A percentile compares a stretch with the other conserved stretches of the same genome.
These are phyloP conservation scores for Filosporella fistucella DNA, from an alignment of 495 filamentous ascomycete species.

Conservation along the genomic window DNA sequence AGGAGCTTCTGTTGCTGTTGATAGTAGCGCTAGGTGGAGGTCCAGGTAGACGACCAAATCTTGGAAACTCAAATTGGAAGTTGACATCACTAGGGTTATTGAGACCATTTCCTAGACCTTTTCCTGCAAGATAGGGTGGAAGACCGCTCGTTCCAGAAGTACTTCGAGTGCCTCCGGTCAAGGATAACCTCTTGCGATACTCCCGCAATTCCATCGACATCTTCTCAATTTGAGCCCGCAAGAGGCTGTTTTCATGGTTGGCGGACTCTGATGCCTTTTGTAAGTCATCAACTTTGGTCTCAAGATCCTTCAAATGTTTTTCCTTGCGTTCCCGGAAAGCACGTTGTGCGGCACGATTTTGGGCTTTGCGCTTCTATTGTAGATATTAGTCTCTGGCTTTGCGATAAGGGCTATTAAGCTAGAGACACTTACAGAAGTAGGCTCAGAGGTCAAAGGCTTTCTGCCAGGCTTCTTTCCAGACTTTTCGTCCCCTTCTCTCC, in stretches of 20 bases:
- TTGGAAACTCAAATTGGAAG: constrained; percentile 94
- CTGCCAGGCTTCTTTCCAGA: constrained; percentile 89
- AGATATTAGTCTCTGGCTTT: constrained; percentile 29
- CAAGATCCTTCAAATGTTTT: constrained; percentile 92
- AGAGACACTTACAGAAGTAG: constrained; percentile 74
- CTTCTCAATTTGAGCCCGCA: constrained; percentile 82
- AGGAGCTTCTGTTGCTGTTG: constrained; percentile 12
- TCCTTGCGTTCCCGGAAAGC: constrained; percentile 98
- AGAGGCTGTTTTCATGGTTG: constrained; percentile 79
- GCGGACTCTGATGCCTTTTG: constrained; percentile 78
- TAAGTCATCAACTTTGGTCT: constrained; percentile 90
- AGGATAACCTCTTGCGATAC: constrained; percentile 79
- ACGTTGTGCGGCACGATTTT: constrained; percentile 94
- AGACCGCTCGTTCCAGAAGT: constrained; percentile 28
- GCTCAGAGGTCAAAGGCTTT: constrained; percentile 93
- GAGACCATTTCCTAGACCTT: constrained; percentile 37
- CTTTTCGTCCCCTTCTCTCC: constrained; percentile 72
- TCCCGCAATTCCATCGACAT: constrained; percentile 81
- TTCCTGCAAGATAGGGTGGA: constrained; percentile 17
- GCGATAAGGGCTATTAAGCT: constrained; percentile 1
- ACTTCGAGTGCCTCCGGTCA: constrained; percentile 39
- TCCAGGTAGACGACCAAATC: constrained; percentile 73
- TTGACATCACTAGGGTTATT: constrained; percentile 66
- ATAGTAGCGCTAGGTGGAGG: constrained; percentile 33
- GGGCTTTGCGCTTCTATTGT: constrained; percentile 90